A percentile compares a stretch with the other conserved stretches of the same genome.
phyloP scores from a whole-genome alignment of 179 eudicot species.

The Sideroxylon spinosum region DNA sequence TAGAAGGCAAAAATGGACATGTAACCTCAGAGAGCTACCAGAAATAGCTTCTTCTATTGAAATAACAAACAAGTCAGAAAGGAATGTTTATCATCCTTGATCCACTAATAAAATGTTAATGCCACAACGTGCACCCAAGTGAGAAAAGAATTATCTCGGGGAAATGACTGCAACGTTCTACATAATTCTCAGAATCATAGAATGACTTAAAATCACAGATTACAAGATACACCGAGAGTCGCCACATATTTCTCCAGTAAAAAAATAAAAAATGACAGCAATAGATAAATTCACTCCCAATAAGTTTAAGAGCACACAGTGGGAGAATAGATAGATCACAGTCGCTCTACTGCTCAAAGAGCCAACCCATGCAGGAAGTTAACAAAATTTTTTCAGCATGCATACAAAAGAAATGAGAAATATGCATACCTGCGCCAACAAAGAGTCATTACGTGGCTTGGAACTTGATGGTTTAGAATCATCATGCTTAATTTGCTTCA shows the following conservation, averaged over 20 bases:
- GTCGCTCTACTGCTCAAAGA: neutral
- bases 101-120: neutral
- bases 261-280: neutral
- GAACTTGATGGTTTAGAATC: constrained; percentile 44
- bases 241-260: neutral
- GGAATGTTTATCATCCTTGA: neutral
- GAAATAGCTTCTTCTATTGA: neutral
- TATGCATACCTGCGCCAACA: constrained; percentile 66
- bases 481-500: constrained; percentile 48
- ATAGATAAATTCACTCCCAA: neutral
- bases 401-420: constrained; percentile 1
- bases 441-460: constrained; percentile 66
- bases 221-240: no score
- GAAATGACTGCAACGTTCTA: neutral
- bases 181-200: neutral
- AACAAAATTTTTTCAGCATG: neutral
- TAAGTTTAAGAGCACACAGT: neutral
- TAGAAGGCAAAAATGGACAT: neutral
- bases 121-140: neutral
- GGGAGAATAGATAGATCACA: neutral
- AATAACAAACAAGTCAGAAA: neutral
- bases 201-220: neutral
- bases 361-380: constrained; percentile 1
- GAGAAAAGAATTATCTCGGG: neutral
- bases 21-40: neutral